These are phyloP conservation scores for Grammothele lineata DNA, from an alignment of 768 basidiomycete genomes.

Conservation along the genomic window DNA sequence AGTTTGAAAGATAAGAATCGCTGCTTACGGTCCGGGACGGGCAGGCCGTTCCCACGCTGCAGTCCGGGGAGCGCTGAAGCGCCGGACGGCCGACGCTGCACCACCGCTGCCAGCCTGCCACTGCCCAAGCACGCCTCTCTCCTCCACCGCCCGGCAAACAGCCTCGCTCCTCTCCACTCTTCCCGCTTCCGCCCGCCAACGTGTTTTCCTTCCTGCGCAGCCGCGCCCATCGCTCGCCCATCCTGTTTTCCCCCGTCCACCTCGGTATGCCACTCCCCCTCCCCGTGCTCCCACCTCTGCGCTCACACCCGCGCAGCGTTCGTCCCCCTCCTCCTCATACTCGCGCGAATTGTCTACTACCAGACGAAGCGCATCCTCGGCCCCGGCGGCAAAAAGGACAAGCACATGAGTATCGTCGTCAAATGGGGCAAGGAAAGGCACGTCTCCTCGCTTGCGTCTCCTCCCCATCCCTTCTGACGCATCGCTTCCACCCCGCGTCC, in stretches of 20 bases:
- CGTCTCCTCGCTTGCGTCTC: constrained; percentile 5
- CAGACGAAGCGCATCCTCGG: constrained; percentile 21
- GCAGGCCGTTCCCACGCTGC: constrained; percentile 11
- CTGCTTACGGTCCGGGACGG: neutral
- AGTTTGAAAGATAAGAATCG: neutral
- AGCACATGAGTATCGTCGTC: constrained; percentile 36
- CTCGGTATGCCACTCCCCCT: constrained; percentile 14
- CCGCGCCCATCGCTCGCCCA: constrained; percentile 9
- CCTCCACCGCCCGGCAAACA: neutral
- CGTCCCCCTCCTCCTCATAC: constrained; percentile 26
- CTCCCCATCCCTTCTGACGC: constrained; percentile 2
- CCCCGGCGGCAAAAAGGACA: constrained; percentile 1
- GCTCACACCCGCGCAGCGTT: constrained; percentile 11
- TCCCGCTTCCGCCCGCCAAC: neutral
- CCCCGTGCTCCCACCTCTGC: neutral
- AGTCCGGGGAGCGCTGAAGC: no score
- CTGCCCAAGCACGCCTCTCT: neutral
- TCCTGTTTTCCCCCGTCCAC: constrained; percentile 19
- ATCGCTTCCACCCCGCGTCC: neutral
- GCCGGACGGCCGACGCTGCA: no score
- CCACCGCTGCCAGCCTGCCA: no score
- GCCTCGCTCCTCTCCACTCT: neutral
- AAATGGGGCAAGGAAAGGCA: constrained; percentile 49
- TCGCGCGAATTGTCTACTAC: constrained; percentile 24
- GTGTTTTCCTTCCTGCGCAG: constrained; percentile 10